Evolutionary conservation across 306 rosid genomes (phyloP).

Genomic region (Urtica urens): DNA sequence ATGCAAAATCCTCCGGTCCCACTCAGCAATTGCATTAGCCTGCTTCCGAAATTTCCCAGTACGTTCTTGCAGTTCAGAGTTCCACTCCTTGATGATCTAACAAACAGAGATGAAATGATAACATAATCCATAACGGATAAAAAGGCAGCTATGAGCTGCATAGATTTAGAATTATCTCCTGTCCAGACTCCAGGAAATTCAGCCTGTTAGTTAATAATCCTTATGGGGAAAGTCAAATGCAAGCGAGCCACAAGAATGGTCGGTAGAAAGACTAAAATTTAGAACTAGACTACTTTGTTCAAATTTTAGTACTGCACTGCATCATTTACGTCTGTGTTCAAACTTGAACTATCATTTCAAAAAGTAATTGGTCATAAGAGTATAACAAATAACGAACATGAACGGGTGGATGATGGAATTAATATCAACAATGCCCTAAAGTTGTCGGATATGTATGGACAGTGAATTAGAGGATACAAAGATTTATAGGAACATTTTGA

Average conservation of each 20-base stretch:
- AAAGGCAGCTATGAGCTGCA: not conserved
- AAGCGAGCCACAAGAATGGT: slow-evolving; percentile 3
- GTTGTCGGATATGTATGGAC: too few species aligned
- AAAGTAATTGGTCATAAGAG: not conserved
- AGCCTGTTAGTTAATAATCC: too few species aligned
- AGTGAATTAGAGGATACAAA: too few species aligned
- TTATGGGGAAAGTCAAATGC: not conserved
- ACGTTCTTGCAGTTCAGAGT: slow-evolving; percentile 88
- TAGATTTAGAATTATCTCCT: not conserved
- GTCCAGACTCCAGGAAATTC: too few species aligned
- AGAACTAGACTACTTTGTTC: too few species aligned
- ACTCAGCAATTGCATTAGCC: slow-evolving; percentile 88
- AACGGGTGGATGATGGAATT: too few species aligned
- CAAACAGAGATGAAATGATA: not conserved
- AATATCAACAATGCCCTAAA: too few species aligned
- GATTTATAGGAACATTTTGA: too few species aligned
- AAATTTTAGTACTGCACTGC: too few species aligned
- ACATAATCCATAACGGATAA: slow-evolving; percentile 1
- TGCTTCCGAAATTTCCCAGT: slow-evolving; percentile 89
- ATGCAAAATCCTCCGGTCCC: slow-evolving; percentile 88
- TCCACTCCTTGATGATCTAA: slow-evolving; percentile 95
- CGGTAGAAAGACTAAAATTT: not conserved
- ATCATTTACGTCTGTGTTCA: not conserved
- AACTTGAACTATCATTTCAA: not conserved
- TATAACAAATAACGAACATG: too few species aligned